These are phyloP conservation scores for Phytopythium montanum DNA, from an alignment of 352 stramenopile species.

Conservation along the genomic window DNA sequence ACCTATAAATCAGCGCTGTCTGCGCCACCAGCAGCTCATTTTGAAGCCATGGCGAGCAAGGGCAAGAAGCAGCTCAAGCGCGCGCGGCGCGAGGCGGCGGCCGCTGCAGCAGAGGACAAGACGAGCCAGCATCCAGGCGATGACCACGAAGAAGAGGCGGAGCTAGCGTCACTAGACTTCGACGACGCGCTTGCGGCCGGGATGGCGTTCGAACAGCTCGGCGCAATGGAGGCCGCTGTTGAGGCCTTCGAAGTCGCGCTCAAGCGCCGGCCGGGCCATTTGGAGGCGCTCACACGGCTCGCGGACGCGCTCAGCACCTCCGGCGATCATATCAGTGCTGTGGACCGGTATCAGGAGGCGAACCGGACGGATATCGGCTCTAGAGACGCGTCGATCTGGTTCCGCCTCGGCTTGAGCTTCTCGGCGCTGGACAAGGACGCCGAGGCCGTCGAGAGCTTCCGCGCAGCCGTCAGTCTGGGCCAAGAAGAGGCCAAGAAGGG, in stretches of 20 bases:
- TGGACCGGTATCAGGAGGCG: conserved; percentile 35
- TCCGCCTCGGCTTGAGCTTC: conserved; percentile 38
- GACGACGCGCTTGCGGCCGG: conserved; percentile 59
- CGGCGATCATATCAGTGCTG: conserved; percentile 27
- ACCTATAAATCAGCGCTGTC: not conserved
- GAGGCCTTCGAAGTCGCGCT: conserved; percentile 39
- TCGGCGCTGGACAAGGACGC: conserved; percentile 31
- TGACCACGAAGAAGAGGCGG: conserved; percentile 26
- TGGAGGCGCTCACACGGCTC: conserved; percentile 42
- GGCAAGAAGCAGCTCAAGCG: conserved; percentile 39
- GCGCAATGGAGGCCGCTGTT: conserved; percentile 41
- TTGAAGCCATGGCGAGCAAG: conserved; percentile 33
- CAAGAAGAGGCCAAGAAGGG: conserved; percentile 15
- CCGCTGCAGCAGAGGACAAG: conserved; percentile 10
- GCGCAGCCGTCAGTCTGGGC: conserved; percentile 28
- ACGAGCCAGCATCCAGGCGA: conserved; percentile 26
- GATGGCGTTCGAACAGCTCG: conserved; percentile 61
- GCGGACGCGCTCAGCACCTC: conserved; percentile 39
- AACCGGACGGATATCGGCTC: conserved; percentile 23
- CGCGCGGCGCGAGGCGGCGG: conserved; percentile 1
- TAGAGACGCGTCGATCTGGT: conserved; percentile 49
- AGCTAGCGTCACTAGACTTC: conserved; percentile 49
- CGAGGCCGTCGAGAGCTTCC: conserved; percentile 30
- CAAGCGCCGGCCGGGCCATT: conserved; percentile 31
- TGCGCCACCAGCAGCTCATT: not conserved